These are phyloP conservation scores for Rhododendron kiyosumense DNA, from an alignment of 148 eudicot species.

Conservation along the genomic window DNA sequence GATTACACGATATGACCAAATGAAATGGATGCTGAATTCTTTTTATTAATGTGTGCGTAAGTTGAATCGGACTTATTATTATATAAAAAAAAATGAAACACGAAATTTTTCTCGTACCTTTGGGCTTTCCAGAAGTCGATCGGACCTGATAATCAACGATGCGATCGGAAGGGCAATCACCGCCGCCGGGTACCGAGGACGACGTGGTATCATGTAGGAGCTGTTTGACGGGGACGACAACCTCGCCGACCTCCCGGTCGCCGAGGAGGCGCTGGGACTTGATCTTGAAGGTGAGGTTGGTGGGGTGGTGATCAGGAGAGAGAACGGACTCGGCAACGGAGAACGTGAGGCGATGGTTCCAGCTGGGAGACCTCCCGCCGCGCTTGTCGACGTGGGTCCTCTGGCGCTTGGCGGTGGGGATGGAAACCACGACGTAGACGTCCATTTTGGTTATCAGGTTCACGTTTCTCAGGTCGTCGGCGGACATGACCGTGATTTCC, in stretches of 20 bases:
- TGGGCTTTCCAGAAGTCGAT: conserved; percentile 32
- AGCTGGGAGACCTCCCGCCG: conserved; percentile 47
- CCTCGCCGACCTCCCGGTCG: conserved; percentile 60
- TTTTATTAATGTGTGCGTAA: not conserved
- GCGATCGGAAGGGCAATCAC: not conserved
- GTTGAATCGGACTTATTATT: no score
- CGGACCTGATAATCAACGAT: conserved; percentile 30
- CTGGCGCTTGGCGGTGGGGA: conserved; percentile 33
- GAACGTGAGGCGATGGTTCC: conserved; percentile 51
- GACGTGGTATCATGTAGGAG: conserved; percentile 16
- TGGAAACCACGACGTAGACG: conserved; percentile 48
- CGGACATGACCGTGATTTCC: conserved; percentile 50
- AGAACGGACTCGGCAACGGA: conserved; percentile 42
- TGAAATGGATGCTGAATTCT: not conserved
- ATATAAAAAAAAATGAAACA: not conserved
- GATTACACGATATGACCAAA: not conserved
- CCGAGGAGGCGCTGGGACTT: conserved; percentile 49
- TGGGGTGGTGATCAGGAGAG: conserved; percentile 18
- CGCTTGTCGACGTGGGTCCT: conserved; percentile 38
- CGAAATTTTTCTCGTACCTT: conserved; percentile 21
- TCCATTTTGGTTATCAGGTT: conserved; percentile 58
- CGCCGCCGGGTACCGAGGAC: not conserved
- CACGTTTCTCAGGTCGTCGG: conserved; percentile 49
- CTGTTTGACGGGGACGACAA: conserved; percentile 46
- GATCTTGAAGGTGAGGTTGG: conserved; percentile 40